Percentiles rank a stretch among this genome's conserved stretches.
phyloP scores from a whole-genome alignment of 805 yeast genomes.

The Jamesozyma gamospora region DNA sequence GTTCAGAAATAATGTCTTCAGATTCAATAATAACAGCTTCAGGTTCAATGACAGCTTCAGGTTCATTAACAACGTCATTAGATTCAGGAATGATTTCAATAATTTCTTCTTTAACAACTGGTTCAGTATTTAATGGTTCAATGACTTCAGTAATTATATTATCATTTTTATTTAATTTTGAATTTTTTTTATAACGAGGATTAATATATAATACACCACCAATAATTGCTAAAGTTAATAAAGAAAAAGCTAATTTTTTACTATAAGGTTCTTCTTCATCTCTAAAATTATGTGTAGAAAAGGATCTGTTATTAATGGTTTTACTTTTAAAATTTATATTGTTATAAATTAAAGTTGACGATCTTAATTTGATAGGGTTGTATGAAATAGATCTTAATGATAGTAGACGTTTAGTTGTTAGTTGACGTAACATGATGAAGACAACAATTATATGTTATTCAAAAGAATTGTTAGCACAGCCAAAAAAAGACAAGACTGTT shows the following conservation, averaged over 20 bases:
- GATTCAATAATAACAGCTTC: too few relatives aligned
- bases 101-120: not conserved
- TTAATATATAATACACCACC: slow-evolving; percentile 1
- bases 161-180: not conserved
- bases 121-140: not conserved
- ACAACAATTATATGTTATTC: too few relatives aligned
- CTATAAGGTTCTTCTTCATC: slow-evolving; percentile 1
- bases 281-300: not conserved
- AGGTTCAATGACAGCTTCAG: too few relatives aligned
- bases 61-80: not conserved
- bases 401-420: not conserved
- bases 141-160: not conserved
- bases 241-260: not conserved
- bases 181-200: not conserved
- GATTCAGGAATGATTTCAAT: not conserved
- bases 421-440: slow-evolving; percentile 2
- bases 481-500: too few relatives aligned
- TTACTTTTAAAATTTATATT: too few relatives aligned
- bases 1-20: too few relatives aligned
- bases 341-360: too few relatives aligned
- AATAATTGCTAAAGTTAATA: slow-evolving; percentile 1
- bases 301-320: not conserved
- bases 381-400: not conserved
- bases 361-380: too few relatives aligned
- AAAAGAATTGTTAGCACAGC: too few relatives aligned